These are phyloP conservation scores for Blastobotrys muscicola DNA, from an alignment of 805 yeast genomes.

Conservation along the genomic window DNA sequence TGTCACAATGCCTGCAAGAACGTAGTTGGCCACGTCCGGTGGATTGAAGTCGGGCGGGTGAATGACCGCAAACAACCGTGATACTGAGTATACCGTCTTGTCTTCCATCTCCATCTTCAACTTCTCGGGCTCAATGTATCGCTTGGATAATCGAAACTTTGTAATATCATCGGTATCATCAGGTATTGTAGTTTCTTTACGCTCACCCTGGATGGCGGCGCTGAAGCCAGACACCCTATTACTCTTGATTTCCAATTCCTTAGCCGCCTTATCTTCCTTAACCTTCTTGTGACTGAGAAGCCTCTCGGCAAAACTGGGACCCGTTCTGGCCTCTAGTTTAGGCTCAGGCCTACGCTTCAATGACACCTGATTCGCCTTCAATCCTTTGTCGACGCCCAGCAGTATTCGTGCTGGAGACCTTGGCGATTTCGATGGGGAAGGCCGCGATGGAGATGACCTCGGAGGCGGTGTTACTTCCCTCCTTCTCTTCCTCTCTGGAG, in stretches of 20 bases:
- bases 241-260: slow-evolving; percentile 1
- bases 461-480: no score
- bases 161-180: neutral
- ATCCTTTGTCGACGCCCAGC: slow-evolving; percentile 19
- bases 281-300: slow-evolving; percentile 1
- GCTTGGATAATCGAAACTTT: slow-evolving; percentile 29
- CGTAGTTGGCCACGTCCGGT: slow-evolving; percentile 70
- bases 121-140: slow-evolving; percentile 36
- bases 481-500: neutral
- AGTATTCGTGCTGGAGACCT: slow-evolving; percentile 15
- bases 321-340: neutral
- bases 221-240: slow-evolving; percentile 4
- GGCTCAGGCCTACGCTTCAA: slow-evolving; percentile 6
- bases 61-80: slow-evolving; percentile 54
- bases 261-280: neutral
- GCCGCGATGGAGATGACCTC: neutral
- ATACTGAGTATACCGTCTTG: slow-evolving; percentile 47
- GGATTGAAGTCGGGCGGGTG: slow-evolving; percentile 58
- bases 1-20: slow-evolving; percentile 61
- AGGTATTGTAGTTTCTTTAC: neutral
- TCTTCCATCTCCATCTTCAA: slow-evolving; percentile 36
- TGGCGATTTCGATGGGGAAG: slow-evolving; percentile 2
- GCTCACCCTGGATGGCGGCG: neutral
- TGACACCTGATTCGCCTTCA: slow-evolving; percentile 15
- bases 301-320: slow-evolving; percentile 8